These are phyloP conservation scores for Sphagnum contortum DNA, from an alignment of 225 moss, liverwort and hornwort species.

Conservation along the genomic window DNA sequence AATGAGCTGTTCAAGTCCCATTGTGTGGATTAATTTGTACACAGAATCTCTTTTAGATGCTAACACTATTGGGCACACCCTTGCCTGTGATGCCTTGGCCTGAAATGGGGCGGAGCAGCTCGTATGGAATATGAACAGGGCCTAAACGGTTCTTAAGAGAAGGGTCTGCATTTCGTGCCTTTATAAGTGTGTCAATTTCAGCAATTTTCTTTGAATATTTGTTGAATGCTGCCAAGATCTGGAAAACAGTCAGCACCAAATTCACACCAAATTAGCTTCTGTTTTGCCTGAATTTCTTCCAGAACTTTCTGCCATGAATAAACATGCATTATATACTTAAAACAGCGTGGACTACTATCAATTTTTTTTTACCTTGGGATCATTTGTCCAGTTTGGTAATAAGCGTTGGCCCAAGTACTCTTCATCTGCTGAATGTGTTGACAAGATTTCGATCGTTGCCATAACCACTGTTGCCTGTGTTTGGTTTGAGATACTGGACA, in stretches of 20 bases:
- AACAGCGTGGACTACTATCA: too few species aligned
- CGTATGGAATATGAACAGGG: conserved; percentile 18
- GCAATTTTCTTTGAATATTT: conserved; percentile 14
- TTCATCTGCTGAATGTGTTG: conserved; percentile 57
- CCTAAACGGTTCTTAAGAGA: conserved; percentile 29
- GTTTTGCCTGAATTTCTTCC: too few species aligned
- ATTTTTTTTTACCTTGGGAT: conserved; percentile 10
- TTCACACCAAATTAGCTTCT: too few species aligned
- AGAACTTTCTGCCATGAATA: too few species aligned
- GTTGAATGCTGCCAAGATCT: conserved; percentile 25
- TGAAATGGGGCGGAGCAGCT: conserved; percentile 26
- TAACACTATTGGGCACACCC: conserved; percentile 49
- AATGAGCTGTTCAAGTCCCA: too few species aligned
- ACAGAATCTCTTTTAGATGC: conserved; percentile 13
- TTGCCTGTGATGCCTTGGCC: conserved; percentile 31
- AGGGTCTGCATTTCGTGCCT: conserved; percentile 15
- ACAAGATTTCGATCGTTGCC: conserved; percentile 51
- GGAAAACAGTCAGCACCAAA: neutral
- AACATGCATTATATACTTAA: too few species aligned
- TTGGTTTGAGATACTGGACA: conserved; percentile 24
- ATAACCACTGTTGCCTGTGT: conserved; percentile 27
- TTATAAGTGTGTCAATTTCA: conserved; percentile 14
- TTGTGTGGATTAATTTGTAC: too few species aligned
- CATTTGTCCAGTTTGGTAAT: conserved; percentile 42
- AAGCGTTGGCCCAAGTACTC: conserved; percentile 51